Percentiles rank a stretch among this genome's conserved stretches.
phyloP scores from a whole-genome alignment of 75 land plant species.

The Chamaecyparis obtusa region DNA sequence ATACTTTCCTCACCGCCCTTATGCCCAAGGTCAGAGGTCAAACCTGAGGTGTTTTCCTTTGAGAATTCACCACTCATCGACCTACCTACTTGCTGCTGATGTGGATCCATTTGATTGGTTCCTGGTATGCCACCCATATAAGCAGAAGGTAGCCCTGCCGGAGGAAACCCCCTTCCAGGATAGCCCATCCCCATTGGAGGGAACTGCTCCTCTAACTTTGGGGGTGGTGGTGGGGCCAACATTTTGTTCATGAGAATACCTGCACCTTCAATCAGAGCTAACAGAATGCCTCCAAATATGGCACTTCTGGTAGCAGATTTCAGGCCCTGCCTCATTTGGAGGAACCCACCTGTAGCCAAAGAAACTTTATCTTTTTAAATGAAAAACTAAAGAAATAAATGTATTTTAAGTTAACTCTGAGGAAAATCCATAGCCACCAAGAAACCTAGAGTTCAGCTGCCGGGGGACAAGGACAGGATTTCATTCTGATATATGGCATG shows the following conservation, averaged over 20 bases:
- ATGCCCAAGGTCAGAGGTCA: conserved; percentile 10
- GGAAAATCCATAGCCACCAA: neutral
- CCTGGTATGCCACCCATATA: conserved; percentile 14
- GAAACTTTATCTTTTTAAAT: neutral
- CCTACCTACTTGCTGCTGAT: neutral
- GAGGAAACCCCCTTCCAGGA: conserved; percentile 23
- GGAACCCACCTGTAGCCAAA: conserved; percentile 77
- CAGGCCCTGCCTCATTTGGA: conserved; percentile 75
- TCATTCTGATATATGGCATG: neutral
- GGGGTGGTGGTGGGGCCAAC: conserved; percentile 36
- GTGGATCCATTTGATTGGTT: conserved; percentile 12
- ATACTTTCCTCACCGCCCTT: neutral
- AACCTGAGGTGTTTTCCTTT: conserved; percentile 3
- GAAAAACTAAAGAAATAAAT: neutral
- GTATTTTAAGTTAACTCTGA: neutral
- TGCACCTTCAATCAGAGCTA: conserved; percentile 88
- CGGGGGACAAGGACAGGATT: neutral
- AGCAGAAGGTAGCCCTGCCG: conserved; percentile 11
- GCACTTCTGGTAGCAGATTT: conserved; percentile 63
- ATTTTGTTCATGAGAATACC: conserved; percentile 76
- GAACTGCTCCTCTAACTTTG: conserved; percentile 33
- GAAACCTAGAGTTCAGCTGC: neutral
- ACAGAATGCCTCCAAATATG: conserved; percentile 70
- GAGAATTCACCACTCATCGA: conserved; percentile 5
- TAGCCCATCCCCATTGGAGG: conserved; percentile 25